Percentiles rank a stretch among this genome's conserved stretches.
These are phyloP conservation scores for Vaccinium darrowii DNA, from an alignment of 148 eudicot species.

Conservation along the genomic window DNA sequence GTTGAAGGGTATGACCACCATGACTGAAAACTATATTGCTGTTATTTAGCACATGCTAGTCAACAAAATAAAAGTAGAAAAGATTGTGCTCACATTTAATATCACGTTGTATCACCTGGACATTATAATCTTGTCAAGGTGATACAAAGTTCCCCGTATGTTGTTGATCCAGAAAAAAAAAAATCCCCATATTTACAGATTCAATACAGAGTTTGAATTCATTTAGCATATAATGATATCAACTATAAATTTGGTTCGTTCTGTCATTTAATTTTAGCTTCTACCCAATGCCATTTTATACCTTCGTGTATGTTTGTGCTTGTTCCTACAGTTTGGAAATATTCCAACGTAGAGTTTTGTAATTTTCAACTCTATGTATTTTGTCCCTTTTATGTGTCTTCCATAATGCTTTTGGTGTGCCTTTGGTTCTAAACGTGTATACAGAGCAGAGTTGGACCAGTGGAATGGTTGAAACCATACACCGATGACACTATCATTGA, in stretches of 20 bases:
- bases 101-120: neutral
- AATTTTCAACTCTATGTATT: neutral
- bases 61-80: neutral
- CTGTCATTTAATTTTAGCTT: neutral
- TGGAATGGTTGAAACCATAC: conserved; percentile 98
- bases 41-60: neutral
- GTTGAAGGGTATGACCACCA: neutral
- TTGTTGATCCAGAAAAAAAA: neutral
- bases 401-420: neutral
- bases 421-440: conserved; percentile 24
- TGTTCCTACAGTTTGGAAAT: neutral
- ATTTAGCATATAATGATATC: neutral
- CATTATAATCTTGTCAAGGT: neutral
- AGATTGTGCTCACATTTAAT: neutral
- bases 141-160: neutral
- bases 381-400: neutral
- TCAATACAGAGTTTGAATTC: neutral
- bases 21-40: conserved; percentile 1
- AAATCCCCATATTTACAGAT: neutral
- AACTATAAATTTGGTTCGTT: neutral
- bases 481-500: conserved; percentile 90
- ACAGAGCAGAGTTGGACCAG: conserved; percentile 99
- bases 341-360: neutral
- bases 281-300: neutral
- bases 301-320: neutral